phyloP scores from a whole-genome alignment of 352 stramenopile species.

The Saprolegnia diclina region DNA sequence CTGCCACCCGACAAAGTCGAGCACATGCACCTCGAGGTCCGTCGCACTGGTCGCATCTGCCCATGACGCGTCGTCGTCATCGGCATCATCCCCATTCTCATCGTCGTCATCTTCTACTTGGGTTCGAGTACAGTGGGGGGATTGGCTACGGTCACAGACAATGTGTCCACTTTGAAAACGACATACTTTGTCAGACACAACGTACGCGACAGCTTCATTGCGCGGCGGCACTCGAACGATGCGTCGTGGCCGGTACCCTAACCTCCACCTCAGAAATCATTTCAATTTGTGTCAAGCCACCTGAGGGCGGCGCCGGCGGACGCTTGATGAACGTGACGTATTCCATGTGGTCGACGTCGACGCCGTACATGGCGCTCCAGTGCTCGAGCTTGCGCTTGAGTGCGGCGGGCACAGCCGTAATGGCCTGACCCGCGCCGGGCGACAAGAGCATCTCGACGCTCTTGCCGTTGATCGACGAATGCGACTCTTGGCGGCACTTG shows the following conservation, averaged over 20 bases:
- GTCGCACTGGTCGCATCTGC: background rate
- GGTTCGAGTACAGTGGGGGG: background rate
- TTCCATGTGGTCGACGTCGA: constrained; percentile 21
- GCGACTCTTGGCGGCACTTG: constrained; percentile 17
- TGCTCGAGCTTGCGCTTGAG: constrained; percentile 18
- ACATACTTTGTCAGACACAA: background rate
- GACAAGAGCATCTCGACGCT: background rate
- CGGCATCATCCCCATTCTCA: background rate
- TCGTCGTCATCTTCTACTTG: background rate
- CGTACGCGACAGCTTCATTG: too few relatives aligned
- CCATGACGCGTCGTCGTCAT: background rate
- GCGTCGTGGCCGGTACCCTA: constrained; percentile 19
- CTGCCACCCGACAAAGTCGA: constrained; percentile 3
- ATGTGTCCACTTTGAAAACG: background rate
- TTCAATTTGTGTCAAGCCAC: background rate
- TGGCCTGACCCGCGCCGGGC: background rate
- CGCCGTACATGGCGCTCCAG: constrained; percentile 20
- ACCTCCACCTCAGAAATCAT: background rate
- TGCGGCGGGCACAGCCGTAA: background rate
- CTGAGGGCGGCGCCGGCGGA: constrained; percentile 11
- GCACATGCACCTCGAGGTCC: background rate
- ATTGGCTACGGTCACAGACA: background rate
- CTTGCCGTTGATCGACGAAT: background rate
- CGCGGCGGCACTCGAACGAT: background rate
- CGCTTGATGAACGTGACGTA: constrained; percentile 16